Conservation (phyloP, 2,329 filamentous ascomycete genomes). For the Fusarium sp. region DNA sequence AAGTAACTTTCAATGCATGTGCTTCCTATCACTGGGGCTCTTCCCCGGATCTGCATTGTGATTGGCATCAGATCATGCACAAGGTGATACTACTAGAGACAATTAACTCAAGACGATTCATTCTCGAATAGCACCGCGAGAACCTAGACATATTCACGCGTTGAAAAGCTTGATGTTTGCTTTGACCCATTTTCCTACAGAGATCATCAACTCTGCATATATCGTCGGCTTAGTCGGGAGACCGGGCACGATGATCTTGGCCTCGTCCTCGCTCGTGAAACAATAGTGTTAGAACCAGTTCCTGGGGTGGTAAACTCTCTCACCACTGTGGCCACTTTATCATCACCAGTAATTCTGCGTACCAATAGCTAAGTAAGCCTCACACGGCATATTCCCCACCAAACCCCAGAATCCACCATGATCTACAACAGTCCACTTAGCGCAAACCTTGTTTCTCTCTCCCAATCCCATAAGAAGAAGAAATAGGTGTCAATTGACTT, state of each 20-base stretch:
- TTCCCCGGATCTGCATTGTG: slow-evolving; percentile 10
- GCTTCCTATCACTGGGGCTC: neutral
- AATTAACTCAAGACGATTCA: neutral
- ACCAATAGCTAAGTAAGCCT: neutral
- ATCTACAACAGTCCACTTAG: slow-evolving; percentile 14
- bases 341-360: no score
- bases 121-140: neutral
- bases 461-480: neutral
- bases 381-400: neutral
- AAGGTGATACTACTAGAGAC: neutral
- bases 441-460: neutral
- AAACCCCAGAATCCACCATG: neutral
- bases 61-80: neutral
- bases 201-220: neutral
- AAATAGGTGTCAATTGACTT: no score
- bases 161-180: no score
- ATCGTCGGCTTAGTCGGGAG: neutral
- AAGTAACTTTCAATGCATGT: neutral
- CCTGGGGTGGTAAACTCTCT: neutral
- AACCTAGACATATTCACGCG: neutral
- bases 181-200: neutral
- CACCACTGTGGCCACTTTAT: neutral
- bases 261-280: neutral
- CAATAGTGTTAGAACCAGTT: neutral
- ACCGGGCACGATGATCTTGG: neutral